Conservation (phyloP, 1,139 yeast genomes). For the Yamadazyma triangularis region DNA sequence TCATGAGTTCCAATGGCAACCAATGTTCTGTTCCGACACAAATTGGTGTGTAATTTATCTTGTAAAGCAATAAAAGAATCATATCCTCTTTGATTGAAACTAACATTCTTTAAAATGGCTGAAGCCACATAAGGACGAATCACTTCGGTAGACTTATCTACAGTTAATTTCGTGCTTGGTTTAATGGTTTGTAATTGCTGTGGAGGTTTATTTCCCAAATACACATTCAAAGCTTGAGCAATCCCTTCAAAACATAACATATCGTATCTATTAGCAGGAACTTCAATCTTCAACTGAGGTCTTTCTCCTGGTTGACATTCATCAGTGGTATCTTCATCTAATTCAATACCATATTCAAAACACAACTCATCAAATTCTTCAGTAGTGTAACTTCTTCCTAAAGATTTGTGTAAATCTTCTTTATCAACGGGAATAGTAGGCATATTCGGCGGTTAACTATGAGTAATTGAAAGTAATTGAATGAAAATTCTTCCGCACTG, state of each 20-base stretch:
- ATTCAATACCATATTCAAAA: slow-evolving; percentile 95
- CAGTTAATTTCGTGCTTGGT: slow-evolving; percentile 64
- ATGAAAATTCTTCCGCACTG: too few relatives aligned
- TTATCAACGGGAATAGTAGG: slow-evolving; percentile 97
- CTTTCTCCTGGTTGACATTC: slow-evolving; percentile 78
- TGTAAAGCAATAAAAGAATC: slow-evolving; percentile 94
- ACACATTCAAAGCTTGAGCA: slow-evolving; percentile 90
- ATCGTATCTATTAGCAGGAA: slow-evolving; percentile 97
- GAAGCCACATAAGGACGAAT: slow-evolving; percentile 94
- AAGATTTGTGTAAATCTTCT: slow-evolving; percentile 77
- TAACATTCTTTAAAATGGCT: slow-evolving; percentile 81
- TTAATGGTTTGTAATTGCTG: slow-evolving; percentile 62
- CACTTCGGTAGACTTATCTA: slow-evolving; percentile 65
- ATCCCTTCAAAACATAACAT: slow-evolving; percentile 98
- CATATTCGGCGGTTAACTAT: too few relatives aligned
- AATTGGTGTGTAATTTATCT: slow-evolving; percentile 91
- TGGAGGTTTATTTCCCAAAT: slow-evolving; percentile 61
- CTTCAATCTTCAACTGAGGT: slow-evolving; percentile 93
- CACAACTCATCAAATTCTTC: slow-evolving; percentile 96
- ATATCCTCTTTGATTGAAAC: slow-evolving; percentile 77
- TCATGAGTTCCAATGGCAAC: slow-evolving; percentile 99
- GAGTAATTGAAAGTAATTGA: too few relatives aligned
- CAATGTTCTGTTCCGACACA: slow-evolving; percentile 94
- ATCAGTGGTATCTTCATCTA: slow-evolving; percentile 92
- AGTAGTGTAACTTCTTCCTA: slow-evolving; percentile 79